Evolutionary conservation across 1,284 basidiomycete species (phyloP).

Genomic region (Phenoliferia sp.): DNA sequence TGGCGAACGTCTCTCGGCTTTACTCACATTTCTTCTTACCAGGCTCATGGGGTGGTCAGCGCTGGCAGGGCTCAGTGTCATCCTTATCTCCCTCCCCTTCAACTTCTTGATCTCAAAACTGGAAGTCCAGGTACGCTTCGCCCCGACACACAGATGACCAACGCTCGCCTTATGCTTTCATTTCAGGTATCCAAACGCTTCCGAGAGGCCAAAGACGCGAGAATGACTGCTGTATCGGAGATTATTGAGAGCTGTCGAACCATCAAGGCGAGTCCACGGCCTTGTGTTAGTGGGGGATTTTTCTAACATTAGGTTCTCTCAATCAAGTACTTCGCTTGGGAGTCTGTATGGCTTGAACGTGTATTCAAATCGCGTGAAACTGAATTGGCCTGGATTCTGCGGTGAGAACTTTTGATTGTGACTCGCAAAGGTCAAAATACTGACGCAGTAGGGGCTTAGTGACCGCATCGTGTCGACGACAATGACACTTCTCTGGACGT

Average conservation of each 20-base stretch:
- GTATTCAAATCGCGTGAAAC: conserved; percentile 34
- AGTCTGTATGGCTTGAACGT: conserved; percentile 32
- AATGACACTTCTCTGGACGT: neutral
- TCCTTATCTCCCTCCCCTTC: conserved; percentile 68
- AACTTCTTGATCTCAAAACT: conserved; percentile 50
- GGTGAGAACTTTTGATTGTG: no score
- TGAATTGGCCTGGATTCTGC: conserved; percentile 37
- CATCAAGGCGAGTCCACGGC: neutral
- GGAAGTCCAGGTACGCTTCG: neutral
- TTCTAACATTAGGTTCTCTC: neutral
- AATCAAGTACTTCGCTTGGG: conserved; percentile 51
- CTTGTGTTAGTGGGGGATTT: neutral
- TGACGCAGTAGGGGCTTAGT: no score
- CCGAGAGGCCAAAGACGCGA: neutral
- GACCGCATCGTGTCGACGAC: conserved; percentile 12
- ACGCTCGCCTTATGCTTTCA: neutral
- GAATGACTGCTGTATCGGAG: neutral
- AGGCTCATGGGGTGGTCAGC: conserved; percentile 77
- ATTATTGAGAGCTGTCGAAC: neutral
- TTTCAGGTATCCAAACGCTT: conserved; percentile 39
- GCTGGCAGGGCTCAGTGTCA: conserved; percentile 73
- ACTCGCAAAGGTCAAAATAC: no score
- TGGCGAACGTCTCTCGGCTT: neutral
- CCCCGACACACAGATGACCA: neutral
- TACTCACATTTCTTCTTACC: neutral